These are phyloP conservation scores for Dipteronia dyeriana DNA, from an alignment of 345 rosid genomes.

Conservation along the genomic window DNA sequence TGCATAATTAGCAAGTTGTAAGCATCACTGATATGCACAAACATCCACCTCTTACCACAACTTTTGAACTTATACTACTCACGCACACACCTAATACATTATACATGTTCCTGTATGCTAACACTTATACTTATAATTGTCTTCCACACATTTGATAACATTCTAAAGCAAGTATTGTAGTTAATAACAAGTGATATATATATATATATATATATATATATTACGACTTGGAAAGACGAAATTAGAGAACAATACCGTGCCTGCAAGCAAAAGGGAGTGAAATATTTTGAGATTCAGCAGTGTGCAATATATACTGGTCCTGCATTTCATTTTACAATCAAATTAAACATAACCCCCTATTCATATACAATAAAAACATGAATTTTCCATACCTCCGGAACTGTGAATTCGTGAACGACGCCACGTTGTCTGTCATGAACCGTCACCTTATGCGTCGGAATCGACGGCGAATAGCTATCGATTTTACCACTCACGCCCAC, in stretches of 20 bases:
- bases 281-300: slow-evolving; percentile 85
- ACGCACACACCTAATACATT: too few species aligned
- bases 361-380: neutral
- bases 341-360: neutral
- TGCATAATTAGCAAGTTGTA: neutral
- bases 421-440: slow-evolving; percentile 87
- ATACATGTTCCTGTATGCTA: too few species aligned
- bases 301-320: slow-evolving; percentile 94
- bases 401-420: slow-evolving; percentile 73
- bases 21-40: neutral
- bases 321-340: slow-evolving; percentile 40
- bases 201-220: too few species aligned
- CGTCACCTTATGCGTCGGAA: slow-evolving; percentile 78
- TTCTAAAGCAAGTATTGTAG: too few species aligned
- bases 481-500: neutral
- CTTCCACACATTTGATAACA: too few species aligned
- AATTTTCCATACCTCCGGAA: slow-evolving; percentile 67
- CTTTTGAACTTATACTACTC: too few species aligned
- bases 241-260: slow-evolving; percentile 71
- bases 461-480: slow-evolving; percentile 13
- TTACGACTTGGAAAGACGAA: too few species aligned
- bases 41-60: too few species aligned
- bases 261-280: slow-evolving; percentile 95
- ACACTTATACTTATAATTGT: too few species aligned
- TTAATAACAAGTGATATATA: too few species aligned